Percentiles rank a stretch among this genome's conserved stretches.
Conservation (phyloP, 108 stramenopile species). For the Aurantiochytrium sp. region DNA sequence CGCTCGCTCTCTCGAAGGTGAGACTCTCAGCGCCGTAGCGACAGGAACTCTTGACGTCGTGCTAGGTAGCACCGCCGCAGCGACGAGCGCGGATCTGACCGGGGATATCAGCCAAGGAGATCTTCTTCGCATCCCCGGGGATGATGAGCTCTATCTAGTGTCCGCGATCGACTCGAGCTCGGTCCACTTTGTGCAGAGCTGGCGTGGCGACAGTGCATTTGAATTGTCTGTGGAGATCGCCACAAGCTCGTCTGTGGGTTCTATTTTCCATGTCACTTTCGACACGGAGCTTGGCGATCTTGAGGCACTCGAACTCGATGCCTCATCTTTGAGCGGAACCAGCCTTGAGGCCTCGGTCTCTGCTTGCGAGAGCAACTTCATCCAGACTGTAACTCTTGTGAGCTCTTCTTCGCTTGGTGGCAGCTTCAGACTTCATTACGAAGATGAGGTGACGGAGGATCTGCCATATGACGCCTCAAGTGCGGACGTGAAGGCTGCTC, state of each 20-base stretch:
- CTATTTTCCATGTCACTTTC: not conserved
- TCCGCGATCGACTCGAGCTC: not conserved
- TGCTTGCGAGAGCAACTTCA: not conserved
- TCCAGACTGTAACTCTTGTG: not conserved
- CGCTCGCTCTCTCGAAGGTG: not conserved
- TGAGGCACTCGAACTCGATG: not conserved
- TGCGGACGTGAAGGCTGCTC: conserved; percentile 17
- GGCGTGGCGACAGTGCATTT: not conserved
- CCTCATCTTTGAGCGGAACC: not conserved
- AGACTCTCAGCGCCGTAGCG: not conserved
- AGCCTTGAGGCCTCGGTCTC: not conserved
- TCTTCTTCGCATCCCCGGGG: not conserved
- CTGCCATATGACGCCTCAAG: conserved; percentile 1
- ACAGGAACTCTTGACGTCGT: not conserved
- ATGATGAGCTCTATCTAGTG: not conserved
- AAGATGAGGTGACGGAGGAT: not conserved
- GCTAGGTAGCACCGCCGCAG: not conserved
- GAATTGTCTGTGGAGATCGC: not conserved
- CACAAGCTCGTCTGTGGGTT: not conserved
- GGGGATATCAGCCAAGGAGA: not conserved
- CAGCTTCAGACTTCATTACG: conserved; percentile 18
- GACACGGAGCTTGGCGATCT: not conserved
- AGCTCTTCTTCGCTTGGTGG: not conserved
- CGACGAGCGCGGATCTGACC: not conserved
- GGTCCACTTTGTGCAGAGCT: not conserved